Base-by-base conservation (phyloP, 257 asterid species). In the Pogostemon cablin region DNA sequence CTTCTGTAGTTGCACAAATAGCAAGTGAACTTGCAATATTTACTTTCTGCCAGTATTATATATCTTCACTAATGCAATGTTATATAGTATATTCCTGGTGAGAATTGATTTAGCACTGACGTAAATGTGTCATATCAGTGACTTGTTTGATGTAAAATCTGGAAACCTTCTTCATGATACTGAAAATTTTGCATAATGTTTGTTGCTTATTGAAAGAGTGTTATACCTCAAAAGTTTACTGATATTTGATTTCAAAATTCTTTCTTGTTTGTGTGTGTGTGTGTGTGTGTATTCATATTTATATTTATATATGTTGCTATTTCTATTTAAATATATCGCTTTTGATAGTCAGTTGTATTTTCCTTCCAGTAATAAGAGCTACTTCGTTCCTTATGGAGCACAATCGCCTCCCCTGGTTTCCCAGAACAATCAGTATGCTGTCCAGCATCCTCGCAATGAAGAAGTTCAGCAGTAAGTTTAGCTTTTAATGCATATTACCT, bases 381-480 rank as follows among this genome's bases (percentile, higher is more conserved):
- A 40, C 67, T 53, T 70, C 78, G 78, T 67, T 73, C 81, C 87
- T 48, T 58, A 67, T 60, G 87, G 72, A 81, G 82, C 65, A 48
- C 85, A 65, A 49, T 68, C 79, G 43, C 77, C 88, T 71, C 84
- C 83, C 9, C 46, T 48, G 72, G 71, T 63, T 72, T 82, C 63
- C 56, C 90, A 77, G 78, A 81, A 84, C 63, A 83, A 73, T 74
- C 65, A 46, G 42, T 74, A 74, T 76, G 80, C 72, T 53, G 90
- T 72, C 40, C 78, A 65, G 71, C 71, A 54, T 71, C 85, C 85
- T 53, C 81, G 69, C 15, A 67, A 72, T 47, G 84, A 62, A 59
- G 86, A 69, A 52, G 68, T 77, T 82, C 89, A 77, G 43, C 82
- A 43, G 93, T 92, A 81, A 83, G 88, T 86, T 79, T 46, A 60